phyloP scores from a whole-genome alignment of 2,329 filamentous ascomycete species.

The Botryotinia calthae region DNA sequence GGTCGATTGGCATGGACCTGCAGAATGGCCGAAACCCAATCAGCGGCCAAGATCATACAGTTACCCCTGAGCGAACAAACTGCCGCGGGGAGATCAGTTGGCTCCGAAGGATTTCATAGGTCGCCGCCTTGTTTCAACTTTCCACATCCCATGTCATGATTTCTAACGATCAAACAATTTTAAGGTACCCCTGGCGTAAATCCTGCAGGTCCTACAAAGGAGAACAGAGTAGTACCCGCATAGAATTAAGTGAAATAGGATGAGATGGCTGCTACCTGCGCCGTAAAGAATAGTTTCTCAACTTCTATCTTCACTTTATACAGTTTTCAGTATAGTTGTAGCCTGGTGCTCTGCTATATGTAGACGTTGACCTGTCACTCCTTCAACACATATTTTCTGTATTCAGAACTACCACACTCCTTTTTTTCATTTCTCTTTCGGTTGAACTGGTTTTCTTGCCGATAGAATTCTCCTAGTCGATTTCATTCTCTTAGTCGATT shows the following conservation, averaged over 20 bases:
- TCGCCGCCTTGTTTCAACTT: conserved; percentile 15
- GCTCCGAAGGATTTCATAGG: background rate
- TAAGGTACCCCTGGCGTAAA: background rate
- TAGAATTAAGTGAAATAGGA: conserved; percentile 9
- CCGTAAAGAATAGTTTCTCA: conserved; percentile 6
- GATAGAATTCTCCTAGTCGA: background rate
- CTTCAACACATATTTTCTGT: background rate
- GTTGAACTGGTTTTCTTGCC: background rate
- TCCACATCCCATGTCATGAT: background rate
- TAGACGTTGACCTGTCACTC: background rate
- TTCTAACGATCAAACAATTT: background rate
- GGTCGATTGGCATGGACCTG: background rate
- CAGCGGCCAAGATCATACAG: background rate
- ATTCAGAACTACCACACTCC: conserved; percentile 17
- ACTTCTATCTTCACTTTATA: background rate
- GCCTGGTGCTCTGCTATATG: conserved; percentile 18
- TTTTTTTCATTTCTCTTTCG: conserved; percentile 8
- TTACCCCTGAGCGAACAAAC: conserved; percentile 2
- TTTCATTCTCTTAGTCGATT: background rate
- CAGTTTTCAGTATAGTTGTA: background rate
- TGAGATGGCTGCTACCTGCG: conserved; percentile 16
- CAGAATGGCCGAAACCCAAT: conserved; percentile 3
- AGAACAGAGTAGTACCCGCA: conserved; percentile 8
- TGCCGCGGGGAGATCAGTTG: background rate
- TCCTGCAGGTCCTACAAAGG: conserved; percentile 11